Evolutionary conservation across 2,329 filamentous ascomycete species (phyloP), one percentile per base, ranked within the genome.

Genomic region (Emmonsiellopsis sp.): DNA sequence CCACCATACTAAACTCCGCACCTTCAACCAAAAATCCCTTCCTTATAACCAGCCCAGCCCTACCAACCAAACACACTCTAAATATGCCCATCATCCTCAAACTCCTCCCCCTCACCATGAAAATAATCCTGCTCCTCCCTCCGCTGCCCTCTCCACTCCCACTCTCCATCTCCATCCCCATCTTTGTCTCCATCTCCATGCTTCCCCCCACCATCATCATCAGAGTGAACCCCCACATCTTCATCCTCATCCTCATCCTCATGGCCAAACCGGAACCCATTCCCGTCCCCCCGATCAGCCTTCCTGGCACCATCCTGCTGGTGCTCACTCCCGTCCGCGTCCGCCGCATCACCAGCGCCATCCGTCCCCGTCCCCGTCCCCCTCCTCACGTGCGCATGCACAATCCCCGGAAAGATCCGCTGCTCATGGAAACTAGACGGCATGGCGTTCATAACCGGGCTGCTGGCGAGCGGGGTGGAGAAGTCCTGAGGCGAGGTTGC

Each of bases 401-500:
- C 65, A 42, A 73, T 65, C 13, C 72, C 72, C 1, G 71, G 72
- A 55, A 74, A 73, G 15, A 72, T 72, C 45, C 66, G 68, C 45
- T 70, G 69, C 47, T 72, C 70, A 15, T 62, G 62, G 8, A 65
- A 41, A 26, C 45, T 49, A 15, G 35, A 16, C 9, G 49, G 43
- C 34, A 32, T 40, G 40, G 30, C 11, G 50, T 32, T 46, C 50
- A 35, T 47, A 40, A 31, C 1, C 13, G 16, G 47, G 26, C 20
- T 46, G 44, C 42, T 20, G 53, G 43, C 7, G 53, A 46, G 42
- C 56, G 43, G 55, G 51, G 52, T 58, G 56, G 7, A 52, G 20
- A 16, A 47, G 38, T 13, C 53, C 51, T 38, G 48, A 13, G 16
- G 49, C 10, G 30, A 9, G 20, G 15, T 34, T 10, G 15, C 30